phyloP scores from a whole-genome alignment of 2,329 filamentous ascomycete genomes.

The Passalora sequoiae region DNA sequence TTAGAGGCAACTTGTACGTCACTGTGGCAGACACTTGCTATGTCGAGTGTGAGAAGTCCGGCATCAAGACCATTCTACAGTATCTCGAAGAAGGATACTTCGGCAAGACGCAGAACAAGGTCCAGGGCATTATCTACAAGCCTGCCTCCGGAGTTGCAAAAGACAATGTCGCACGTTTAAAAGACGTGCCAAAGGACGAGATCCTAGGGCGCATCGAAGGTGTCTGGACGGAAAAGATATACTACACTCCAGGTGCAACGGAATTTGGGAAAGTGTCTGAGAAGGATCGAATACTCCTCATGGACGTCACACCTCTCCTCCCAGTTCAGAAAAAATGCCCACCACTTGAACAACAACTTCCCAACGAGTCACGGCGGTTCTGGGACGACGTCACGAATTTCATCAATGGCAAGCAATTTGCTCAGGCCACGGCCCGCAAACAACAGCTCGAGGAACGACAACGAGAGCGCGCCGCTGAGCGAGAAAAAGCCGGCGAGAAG shows the following conservation, averaged over 20 bases:
- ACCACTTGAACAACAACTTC: slow-evolving; percentile 69
- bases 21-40: slow-evolving; percentile 87
- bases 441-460: slow-evolving; percentile 88
- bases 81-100: slow-evolving; percentile 96
- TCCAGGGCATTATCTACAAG: slow-evolving; percentile 84
- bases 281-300: slow-evolving; percentile 64
- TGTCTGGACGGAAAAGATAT: slow-evolving; percentile 72
- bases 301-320: slow-evolving; percentile 79
- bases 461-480: slow-evolving; percentile 73
- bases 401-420: slow-evolving; percentile 76
- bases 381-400: slow-evolving; percentile 86
- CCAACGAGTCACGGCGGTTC: slow-evolving; percentile 82
- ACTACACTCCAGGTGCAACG: slow-evolving; percentile 50
- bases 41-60: slow-evolving; percentile 82
- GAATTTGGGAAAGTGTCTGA: slow-evolving; percentile 44
- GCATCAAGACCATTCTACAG: slow-evolving; percentile 83
- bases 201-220: slow-evolving; percentile 77
- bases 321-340: slow-evolving; percentile 76
- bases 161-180: slow-evolving; percentile 72
- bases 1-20: slow-evolving; percentile 82
- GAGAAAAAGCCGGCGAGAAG: slow-evolving; percentile 62
- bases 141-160: slow-evolving; percentile 71
- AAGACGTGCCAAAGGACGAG: slow-evolving; percentile 80
- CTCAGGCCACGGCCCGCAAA: slow-evolving; percentile 78
- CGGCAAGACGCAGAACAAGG: slow-evolving; percentile 81